Percentiles rank a stretch among this genome's conserved stretches.
phyloP scores from a whole-genome alignment of 192 early-diverging fungal species.

The Tieghemiomyces parasiticus region DNA sequence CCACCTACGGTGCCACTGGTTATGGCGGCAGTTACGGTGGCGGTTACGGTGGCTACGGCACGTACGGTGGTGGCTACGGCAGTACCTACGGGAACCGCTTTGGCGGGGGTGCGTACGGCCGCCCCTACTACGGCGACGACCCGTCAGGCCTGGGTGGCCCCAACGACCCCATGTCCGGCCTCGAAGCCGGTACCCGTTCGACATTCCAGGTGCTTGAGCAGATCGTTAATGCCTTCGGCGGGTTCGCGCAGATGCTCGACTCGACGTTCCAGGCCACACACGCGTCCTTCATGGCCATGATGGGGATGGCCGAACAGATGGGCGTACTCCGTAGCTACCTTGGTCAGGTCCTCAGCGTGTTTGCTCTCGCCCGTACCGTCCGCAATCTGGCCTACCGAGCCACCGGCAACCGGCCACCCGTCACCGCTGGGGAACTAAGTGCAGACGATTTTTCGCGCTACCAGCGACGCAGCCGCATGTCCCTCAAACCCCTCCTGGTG shows the following conservation, averaged over 20 bases:
- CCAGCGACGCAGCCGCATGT: conserved; percentile 42
- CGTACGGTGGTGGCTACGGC: conserved; percentile 33
- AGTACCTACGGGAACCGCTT: conserved; percentile 29
- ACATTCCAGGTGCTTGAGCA: conserved; percentile 89
- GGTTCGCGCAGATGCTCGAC: conserved; percentile 96
- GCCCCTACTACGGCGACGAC: conserved; percentile 31
- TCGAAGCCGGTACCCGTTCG: conserved; percentile 81
- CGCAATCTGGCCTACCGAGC: conserved; percentile 47
- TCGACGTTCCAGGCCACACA: conserved; percentile 95
- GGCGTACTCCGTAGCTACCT: conserved; percentile 77
- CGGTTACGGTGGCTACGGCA: conserved; percentile 26
- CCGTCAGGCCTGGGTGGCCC: conserved; percentile 41
- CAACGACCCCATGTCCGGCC: conserved; percentile 55
- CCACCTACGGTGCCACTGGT: conserved; percentile 11
- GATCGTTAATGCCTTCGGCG: conserved; percentile 90
- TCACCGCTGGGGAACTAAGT: conserved; percentile 56
- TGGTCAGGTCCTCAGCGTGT: conserved; percentile 65
- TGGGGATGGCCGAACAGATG: conserved; percentile 97
- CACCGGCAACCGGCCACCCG: conserved; percentile 47
- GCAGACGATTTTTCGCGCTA: conserved; percentile 60
- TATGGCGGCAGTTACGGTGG: conserved; percentile 24
- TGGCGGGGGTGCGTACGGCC: conserved; percentile 18
- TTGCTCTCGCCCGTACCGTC: conserved; percentile 56
- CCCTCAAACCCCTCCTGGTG: conserved; percentile 59
- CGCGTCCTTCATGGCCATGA: conserved; percentile 85